phyloP scores from a whole-genome alignment of 2,329 filamentous ascomycete species.

The Claviceps capensis region DNA sequence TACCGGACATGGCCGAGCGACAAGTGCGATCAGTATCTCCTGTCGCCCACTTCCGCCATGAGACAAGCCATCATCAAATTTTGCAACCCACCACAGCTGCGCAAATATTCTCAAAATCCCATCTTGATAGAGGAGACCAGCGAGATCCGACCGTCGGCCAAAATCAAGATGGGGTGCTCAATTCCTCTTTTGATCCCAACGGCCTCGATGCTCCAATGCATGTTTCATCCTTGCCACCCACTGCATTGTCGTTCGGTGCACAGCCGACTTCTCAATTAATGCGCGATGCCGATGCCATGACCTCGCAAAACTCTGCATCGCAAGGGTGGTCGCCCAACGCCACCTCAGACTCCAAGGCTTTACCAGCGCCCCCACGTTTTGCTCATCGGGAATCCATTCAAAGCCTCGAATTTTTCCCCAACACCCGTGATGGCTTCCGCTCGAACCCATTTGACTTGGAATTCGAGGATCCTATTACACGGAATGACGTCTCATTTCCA shows the following conservation, averaged over 20 bases:
- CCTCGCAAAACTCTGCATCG: slow-evolving; percentile 32
- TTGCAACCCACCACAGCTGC: background rate
- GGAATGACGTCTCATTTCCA: slow-evolving; percentile 9
- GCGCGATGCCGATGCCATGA: slow-evolving; percentile 8
- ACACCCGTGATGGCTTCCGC: slow-evolving; percentile 40
- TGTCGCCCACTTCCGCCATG: background rate
- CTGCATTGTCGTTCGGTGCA: background rate
- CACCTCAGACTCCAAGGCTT: slow-evolving; percentile 14
- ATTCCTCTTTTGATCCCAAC: slow-evolving; percentile 36
- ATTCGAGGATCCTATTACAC: slow-evolving; percentile 13
- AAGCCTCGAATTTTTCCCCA: slow-evolving; percentile 30
- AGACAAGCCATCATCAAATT: background rate
- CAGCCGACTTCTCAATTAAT: background rate
- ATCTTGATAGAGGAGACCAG: background rate
- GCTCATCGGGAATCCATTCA: slow-evolving; percentile 25
- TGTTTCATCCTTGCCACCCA: slow-evolving; percentile 3
- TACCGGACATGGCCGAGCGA: background rate
- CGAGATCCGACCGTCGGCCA: background rate
- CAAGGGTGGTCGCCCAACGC: slow-evolving; percentile 30
- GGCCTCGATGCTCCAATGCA: slow-evolving; percentile 19
- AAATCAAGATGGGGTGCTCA: slow-evolving; percentile 9
- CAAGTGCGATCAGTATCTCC: background rate
- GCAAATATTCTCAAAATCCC: background rate
- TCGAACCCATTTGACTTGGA: slow-evolving; percentile 56
- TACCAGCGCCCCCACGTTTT: slow-evolving; percentile 19